Evolutionary conservation across 2,329 filamentous ascomycete species (phyloP).

Genomic region (Shiraia sp.): DNA sequence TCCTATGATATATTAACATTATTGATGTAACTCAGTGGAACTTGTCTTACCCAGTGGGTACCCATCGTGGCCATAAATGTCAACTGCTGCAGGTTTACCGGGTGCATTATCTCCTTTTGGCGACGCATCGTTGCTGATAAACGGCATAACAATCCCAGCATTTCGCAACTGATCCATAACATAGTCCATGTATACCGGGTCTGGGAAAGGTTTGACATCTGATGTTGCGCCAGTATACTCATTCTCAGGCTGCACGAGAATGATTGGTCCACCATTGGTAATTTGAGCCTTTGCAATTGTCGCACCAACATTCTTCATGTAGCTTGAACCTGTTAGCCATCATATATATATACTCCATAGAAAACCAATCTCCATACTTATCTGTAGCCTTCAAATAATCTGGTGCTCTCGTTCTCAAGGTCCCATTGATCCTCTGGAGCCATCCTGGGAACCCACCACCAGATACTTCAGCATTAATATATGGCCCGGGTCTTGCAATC

Average conservation of each 20-base stretch:
- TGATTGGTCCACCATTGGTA: slow-evolving; percentile 79
- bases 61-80: slow-evolving; percentile 69
- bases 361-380: slow-evolving; percentile 50
- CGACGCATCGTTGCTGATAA: slow-evolving; percentile 75
- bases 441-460: slow-evolving; percentile 83
- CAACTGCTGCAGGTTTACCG: slow-evolving; percentile 59
- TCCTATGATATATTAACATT: slow-evolving; percentile 28
- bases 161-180: slow-evolving; percentile 69
- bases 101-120: slow-evolving; percentile 65
- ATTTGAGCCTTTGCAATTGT: slow-evolving; percentile 77
- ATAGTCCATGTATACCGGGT: slow-evolving; percentile 70
- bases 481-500: slow-evolving; percentile 69
- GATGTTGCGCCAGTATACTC: slow-evolving; percentile 66
- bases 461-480: slow-evolving; percentile 77
- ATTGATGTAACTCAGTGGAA: background rate
- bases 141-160: slow-evolving; percentile 72
- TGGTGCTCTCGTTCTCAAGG: slow-evolving; percentile 64
- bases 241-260: slow-evolving; percentile 80
- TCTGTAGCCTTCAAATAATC: slow-evolving; percentile 69
- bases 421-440: slow-evolving; percentile 70
- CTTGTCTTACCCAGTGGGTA: slow-evolving; percentile 55
- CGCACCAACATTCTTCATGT: slow-evolving; percentile 63
- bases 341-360: background rate
- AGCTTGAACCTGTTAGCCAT: slow-evolving; percentile 46
- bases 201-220: slow-evolving; percentile 61